Evolutionary conservation across 345 rosid species (phyloP).

Genomic region (Populus deltoides): DNA sequence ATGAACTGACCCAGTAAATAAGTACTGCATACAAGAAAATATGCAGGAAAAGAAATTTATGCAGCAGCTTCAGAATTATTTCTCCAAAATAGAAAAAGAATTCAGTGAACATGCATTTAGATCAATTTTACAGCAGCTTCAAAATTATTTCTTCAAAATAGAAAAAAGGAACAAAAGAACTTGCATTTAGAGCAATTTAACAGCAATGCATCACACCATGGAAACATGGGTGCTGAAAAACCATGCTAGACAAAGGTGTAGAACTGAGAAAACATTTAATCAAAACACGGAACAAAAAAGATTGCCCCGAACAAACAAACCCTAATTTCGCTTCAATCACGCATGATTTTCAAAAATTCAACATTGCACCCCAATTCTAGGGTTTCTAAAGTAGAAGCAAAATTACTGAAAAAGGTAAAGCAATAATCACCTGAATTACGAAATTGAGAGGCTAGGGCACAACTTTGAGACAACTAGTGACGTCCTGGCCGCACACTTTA

Average conservation of each 20-base stretch:
- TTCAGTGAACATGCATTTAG: background rate
- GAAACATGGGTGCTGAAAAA: background rate
- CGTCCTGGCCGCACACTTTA: background rate
- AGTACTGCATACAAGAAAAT: background rate
- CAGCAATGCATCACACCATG: background rate
- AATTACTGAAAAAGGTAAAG: background rate
- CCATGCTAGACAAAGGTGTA: background rate
- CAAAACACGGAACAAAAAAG: conserved; percentile 7
- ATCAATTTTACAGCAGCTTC: background rate
- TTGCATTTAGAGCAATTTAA: background rate
- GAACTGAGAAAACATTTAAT: background rate
- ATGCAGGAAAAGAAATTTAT: background rate
- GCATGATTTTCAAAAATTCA: background rate
- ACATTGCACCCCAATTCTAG: conserved; percentile 16
- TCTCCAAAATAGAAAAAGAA: too few relatives aligned
- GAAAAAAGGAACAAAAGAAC: background rate
- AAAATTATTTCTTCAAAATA: background rate
- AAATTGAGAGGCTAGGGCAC: conserved; percentile 17
- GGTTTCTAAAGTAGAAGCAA: conserved; percentile 7
- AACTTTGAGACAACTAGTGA: background rate
- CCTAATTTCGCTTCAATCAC: conserved; percentile 3
- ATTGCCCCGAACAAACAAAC: conserved; percentile 16
- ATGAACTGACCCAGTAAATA: background rate
- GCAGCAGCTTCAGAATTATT: too few relatives aligned
- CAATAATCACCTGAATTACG: conserved; percentile 25